Evolutionary conservation across 768 basidiomycete species (phyloP).

Genomic region (Infundibulicybe gibba): DNA sequence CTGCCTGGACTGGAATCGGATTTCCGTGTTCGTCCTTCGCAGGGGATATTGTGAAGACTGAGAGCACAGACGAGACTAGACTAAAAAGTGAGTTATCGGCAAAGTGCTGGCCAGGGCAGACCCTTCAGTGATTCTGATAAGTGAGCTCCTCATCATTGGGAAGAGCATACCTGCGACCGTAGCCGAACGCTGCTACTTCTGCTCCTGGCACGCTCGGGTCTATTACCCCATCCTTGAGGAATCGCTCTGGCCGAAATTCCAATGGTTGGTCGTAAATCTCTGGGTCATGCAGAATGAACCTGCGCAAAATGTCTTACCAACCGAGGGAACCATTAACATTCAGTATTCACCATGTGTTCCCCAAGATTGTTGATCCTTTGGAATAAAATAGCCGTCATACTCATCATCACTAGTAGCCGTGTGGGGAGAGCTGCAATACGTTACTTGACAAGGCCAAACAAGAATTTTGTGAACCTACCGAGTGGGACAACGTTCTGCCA

Average conservation of each 20-base stretch:
- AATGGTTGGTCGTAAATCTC: too few relatives aligned
- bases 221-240: slow-evolving; percentile 13
- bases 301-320: slow-evolving; percentile 21
- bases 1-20: background rate
- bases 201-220: slow-evolving; percentile 8
- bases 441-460: background rate
- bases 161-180: slow-evolving; percentile 15
- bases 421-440: slow-evolving; percentile 13
- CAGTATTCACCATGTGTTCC: slow-evolving; percentile 7
- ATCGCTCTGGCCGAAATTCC: slow-evolving; percentile 28
- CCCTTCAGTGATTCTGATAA: background rate
- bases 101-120: slow-evolving; percentile 9
- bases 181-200: slow-evolving; percentile 18
- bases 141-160: background rate
- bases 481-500: slow-evolving; percentile 18
- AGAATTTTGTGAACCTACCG: slow-evolving; percentile 10
- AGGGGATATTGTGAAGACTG: slow-evolving; percentile 7
- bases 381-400: slow-evolving; percentile 7
- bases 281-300: too few relatives aligned
- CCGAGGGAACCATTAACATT: slow-evolving; percentile 13
- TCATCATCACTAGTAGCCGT: slow-evolving; percentile 11
- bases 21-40: slow-evolving; percentile 4
- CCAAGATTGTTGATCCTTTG: slow-evolving; percentile 8
- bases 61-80: slow-evolving; percentile 7
- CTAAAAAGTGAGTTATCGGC: slow-evolving; percentile 8